Base-by-base conservation (phyloP, 495 filamentous ascomycete species). In the Aspergillus haitiensis region DNA sequence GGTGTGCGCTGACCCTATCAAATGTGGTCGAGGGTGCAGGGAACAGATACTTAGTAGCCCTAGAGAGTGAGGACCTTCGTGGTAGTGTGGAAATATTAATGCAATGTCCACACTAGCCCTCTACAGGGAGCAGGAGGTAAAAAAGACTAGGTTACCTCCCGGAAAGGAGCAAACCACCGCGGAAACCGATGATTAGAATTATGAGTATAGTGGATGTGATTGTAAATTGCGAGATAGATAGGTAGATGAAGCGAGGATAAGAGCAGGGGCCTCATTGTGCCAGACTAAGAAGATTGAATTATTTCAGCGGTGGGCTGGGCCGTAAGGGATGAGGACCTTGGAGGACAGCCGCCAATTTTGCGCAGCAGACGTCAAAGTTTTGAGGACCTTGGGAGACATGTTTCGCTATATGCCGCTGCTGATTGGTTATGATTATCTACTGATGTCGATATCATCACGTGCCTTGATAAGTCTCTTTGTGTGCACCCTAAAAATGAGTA, bases 341-440 rank as follows among this genome's bases (percentile, higher is more conserved):
- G 63, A 58, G 56, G 60, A 61, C 57, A 58, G 40, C 8, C 13
- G 3, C 11, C 42, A 16, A 8, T 31, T 15, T 33, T 31, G 36
- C 7, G 34, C 13, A 16, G 27, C 35, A 45, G 52, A 61, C 52
- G 60, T 59, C 62, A 64, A 37, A 63, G 50, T 64, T 63, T 64
- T 71, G 75, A 70, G 75, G 66, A 77, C 75, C 75, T 77, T 77
- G 75, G 61, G 70, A 67, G 62, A 40, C 62, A 52, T 56, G 64
- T 51, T 37, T 53, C 18, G 39, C 42, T 57, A 42, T 39, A 5
- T 7, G 7, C 16, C 10, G 37, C 31, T 36, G 12, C 31, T 55
- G 31, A 51, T 55, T 52, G 27, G 33, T 10, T 35, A 27, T 9
- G 10, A 16, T 10, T 13, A 16, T 15, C 1, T 11, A 16, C 5